phyloP scores from a whole-genome alignment of 805 yeast species.

The Wickerhamiella azymoides region DNA sequence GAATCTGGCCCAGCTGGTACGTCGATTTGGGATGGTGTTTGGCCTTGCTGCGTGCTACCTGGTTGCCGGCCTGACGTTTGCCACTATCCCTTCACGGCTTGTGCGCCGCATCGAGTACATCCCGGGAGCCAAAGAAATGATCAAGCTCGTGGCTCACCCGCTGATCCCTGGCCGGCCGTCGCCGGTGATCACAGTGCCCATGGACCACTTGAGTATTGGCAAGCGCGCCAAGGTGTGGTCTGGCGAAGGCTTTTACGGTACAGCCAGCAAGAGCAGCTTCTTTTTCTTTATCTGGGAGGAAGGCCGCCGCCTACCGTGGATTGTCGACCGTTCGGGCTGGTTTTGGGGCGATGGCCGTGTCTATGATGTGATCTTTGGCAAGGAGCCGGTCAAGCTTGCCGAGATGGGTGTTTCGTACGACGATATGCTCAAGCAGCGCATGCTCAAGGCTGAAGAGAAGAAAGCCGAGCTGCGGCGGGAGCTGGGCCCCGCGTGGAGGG shows the following conservation, averaged over 20 bases:
- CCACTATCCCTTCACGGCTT: slow-evolving; percentile 52
- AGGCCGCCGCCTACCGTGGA: slow-evolving; percentile 46
- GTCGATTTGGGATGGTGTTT: slow-evolving; percentile 28
- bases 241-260: slow-evolving; percentile 79
- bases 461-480: slow-evolving; percentile 38
- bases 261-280: slow-evolving; percentile 59
- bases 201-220: slow-evolving; percentile 40
- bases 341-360: slow-evolving; percentile 90
- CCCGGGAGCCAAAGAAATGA: slow-evolving; percentile 37
- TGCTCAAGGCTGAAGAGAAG: slow-evolving; percentile 35
- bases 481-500: slow-evolving; percentile 48
- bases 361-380: slow-evolving; percentile 68
- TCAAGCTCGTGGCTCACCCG: slow-evolving; percentile 63
- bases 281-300: slow-evolving; percentile 57
- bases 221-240: slow-evolving; percentile 62
- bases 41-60: slow-evolving; percentile 27
- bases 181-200: slow-evolving; percentile 56
- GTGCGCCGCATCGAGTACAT: slow-evolving; percentile 65
- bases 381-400: slow-evolving; percentile 62
- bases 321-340: slow-evolving; percentile 74
- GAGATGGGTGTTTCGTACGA: slow-evolving; percentile 56
- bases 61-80: slow-evolving; percentile 32
- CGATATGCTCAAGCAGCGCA: slow-evolving; percentile 38
- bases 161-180: slow-evolving; percentile 61
- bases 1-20: slow-evolving; percentile 26